Evolutionary conservation across 2,329 filamentous ascomycete genomes (phyloP).

Genomic region (Ophiostoma novo-ulmi): DNA sequence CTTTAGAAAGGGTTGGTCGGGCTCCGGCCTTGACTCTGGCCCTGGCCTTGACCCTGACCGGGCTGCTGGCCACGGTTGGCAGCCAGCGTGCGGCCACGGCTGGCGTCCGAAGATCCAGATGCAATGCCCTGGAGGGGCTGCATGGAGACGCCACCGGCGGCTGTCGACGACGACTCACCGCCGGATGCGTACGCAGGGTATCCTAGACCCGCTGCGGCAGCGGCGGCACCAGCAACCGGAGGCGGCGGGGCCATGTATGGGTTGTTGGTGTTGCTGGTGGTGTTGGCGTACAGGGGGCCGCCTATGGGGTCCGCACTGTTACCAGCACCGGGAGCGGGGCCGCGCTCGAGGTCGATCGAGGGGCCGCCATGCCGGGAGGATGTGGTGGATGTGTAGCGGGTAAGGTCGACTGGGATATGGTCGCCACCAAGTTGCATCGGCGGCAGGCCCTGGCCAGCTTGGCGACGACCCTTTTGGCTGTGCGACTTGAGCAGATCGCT

Average conservation of each 20-base stretch:
- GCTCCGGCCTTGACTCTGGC: not conserved
- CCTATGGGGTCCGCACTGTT: not conserved
- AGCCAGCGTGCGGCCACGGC: conserved; percentile 12
- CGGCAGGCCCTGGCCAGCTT: conserved; percentile 44
- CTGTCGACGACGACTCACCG: conserved; percentile 6
- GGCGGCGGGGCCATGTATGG: conserved; percentile 20
- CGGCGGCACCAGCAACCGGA: not conserved
- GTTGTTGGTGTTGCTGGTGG: conserved; percentile 19
- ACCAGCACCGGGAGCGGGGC: not conserved
- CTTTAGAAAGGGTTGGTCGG: not conserved
- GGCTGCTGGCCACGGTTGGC: not conserved
- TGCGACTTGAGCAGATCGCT: conserved; percentile 34
- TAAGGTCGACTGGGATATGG: conserved; percentile 31
- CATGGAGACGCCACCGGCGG: not conserved
- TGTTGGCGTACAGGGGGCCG: conserved; percentile 8
- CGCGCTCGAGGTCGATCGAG: conserved; percentile 41
- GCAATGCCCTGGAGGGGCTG: conserved; percentile 22
- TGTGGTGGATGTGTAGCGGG: conserved; percentile 27
- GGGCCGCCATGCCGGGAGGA: conserved; percentile 33
- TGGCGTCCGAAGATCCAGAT: conserved; percentile 1
- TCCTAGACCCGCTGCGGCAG: not conserved
- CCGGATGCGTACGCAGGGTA: not conserved
- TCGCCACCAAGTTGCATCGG: conserved; percentile 32
- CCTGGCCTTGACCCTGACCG: not conserved
- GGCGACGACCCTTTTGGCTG: conserved; percentile 47